Conservation (phyloP, 2,329 filamentous ascomycete genomes). For the Penicillium sp. region DNA sequence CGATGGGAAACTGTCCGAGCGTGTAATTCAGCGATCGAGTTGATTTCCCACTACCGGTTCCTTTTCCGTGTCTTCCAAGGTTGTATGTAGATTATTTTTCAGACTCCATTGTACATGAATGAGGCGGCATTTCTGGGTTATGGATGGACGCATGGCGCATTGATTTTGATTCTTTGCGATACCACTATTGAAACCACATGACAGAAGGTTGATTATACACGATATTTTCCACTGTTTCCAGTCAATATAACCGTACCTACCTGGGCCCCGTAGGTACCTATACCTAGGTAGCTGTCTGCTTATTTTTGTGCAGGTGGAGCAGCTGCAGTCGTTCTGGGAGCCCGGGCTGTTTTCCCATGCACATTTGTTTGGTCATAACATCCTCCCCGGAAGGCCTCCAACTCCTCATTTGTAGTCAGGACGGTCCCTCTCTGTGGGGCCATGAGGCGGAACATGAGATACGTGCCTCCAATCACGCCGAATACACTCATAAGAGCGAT, state of each 20-base stretch:
- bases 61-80: neutral
- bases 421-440: constrained; percentile 12
- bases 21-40: neutral
- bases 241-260: neutral
- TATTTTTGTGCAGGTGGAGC: too few species aligned
- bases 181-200: neutral
- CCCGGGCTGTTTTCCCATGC: constrained; percentile 11
- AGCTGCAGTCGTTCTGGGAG: neutral
- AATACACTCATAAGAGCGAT: constrained; percentile 22
- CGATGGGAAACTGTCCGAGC: constrained; percentile 10
- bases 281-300: too few species aligned
- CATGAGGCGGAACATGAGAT: constrained; percentile 20
- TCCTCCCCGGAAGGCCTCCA: constrained; percentile 14
- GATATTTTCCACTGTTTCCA: neutral
- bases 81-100: neutral
- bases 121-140: neutral
- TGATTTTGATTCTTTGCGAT: neutral
- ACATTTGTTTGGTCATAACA: constrained; percentile 6
- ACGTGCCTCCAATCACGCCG: constrained; percentile 20
- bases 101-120: neutral
- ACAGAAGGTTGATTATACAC: neutral
- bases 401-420: constrained; percentile 18
- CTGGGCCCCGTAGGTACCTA: too few species aligned
- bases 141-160: neutral
- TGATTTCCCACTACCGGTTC: neutral